Evolutionary conservation across 495 filamentous ascomycete genomes (phyloP).

Genomic region (Letharia lupina): DNA sequence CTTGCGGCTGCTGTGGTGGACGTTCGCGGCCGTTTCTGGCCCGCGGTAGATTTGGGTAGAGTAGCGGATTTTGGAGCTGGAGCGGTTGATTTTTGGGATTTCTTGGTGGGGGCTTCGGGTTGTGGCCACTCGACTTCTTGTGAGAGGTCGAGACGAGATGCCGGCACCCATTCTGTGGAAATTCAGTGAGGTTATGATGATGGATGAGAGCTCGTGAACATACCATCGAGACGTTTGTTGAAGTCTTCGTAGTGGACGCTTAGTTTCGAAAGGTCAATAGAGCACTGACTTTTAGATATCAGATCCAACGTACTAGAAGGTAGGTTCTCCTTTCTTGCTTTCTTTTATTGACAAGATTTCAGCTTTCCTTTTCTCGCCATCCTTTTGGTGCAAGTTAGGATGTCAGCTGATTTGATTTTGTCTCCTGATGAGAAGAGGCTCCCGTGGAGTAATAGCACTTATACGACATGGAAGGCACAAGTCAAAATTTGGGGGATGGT

Average conservation of each 20-base stretch:
- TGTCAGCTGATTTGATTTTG: not conserved
- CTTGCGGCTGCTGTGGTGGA: conserved; percentile 34
- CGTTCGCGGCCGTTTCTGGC: conserved; percentile 43
- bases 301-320: conserved; percentile 57
- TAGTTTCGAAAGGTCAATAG: conserved; percentile 16
- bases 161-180: conserved; percentile 73
- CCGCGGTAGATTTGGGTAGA: conserved; percentile 24
- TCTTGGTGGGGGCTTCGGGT: conserved; percentile 62
- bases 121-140: conserved; percentile 71
- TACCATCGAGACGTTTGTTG: conserved; percentile 92
- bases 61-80: conserved; percentile 40
- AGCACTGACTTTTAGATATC: conserved; percentile 5
- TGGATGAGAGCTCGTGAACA: conserved; percentile 6
- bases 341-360: conserved; percentile 79
- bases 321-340: conserved; percentile 70
- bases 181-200: conserved; percentile 9
- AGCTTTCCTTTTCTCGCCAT: conserved; percentile 78
- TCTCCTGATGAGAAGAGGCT: conserved; percentile 11
- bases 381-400: conserved; percentile 42
- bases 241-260: conserved; percentile 97
- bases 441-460: conserved; percentile 21
- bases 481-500: not conserved
- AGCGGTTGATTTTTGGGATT: conserved; percentile 42
- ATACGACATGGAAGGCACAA: not conserved
- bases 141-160: conserved; percentile 70